These are phyloP conservation scores for Nemania serpens DNA, from an alignment of 2,329 filamentous ascomycete genomes.

Conservation along the genomic window DNA sequence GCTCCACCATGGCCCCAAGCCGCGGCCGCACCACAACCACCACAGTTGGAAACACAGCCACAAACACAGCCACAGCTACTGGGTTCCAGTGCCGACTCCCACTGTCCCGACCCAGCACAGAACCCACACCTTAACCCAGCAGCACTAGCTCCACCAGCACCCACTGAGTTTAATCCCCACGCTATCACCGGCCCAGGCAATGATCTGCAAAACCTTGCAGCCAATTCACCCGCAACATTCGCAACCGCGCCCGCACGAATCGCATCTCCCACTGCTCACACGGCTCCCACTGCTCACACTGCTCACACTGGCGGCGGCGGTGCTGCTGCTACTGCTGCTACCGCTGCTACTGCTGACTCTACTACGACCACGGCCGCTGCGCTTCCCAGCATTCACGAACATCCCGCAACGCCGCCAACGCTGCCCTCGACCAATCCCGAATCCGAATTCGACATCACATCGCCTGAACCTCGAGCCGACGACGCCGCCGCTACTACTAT, in stretches of 20 bases:
- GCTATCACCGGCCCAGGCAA: constrained; percentile 35
- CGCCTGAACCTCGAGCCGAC: constrained; percentile 22
- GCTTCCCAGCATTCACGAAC: constrained; percentile 44
- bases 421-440: constrained; percentile 6
- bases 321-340: no score
- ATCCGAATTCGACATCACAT: constrained; percentile 12
- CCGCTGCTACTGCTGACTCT: neutral
- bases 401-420: constrained; percentile 31
- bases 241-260: constrained; percentile 1
- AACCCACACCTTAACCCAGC: no score
- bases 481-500: constrained; percentile 15
- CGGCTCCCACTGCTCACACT: constrained; percentile 12
- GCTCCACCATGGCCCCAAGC: no score
- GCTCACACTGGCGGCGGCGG: no score
- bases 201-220: constrained; percentile 42
- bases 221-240: constrained; percentile 19
- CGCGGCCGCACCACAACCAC: no score
- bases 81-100: constrained; percentile 3
- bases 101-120: no score
- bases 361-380: constrained; percentile 18
- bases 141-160: constrained; percentile 3
- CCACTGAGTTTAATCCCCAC: constrained; percentile 23
- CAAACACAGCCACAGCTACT: constrained; percentile 1
- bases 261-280: neutral
- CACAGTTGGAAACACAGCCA: neutral